These are phyloP conservation scores for Cenchrus fungigraminus DNA, from an alignment of 176 grass and related monocot species.

Conservation along the genomic window DNA sequence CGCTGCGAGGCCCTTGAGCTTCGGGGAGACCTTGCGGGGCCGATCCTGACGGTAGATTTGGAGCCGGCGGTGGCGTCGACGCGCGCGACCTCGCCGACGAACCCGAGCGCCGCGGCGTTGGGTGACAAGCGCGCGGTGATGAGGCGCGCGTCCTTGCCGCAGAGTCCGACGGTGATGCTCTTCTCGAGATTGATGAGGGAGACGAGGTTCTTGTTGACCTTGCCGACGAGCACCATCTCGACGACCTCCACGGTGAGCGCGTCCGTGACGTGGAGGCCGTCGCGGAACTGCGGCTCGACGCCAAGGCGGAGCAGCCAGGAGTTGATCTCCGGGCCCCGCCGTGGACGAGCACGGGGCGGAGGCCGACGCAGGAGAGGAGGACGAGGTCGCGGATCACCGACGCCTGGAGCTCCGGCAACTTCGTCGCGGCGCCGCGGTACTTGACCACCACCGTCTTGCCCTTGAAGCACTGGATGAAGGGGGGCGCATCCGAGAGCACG, in stretches of 20 bases:
- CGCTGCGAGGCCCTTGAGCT: too few relatives aligned
- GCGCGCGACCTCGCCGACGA: constrained; percentile 57
- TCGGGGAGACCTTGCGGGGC: too few relatives aligned
- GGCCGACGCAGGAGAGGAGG: constrained; percentile 73
- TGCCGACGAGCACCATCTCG: constrained; percentile 75
- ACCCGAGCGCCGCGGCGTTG: constrained; percentile 54
- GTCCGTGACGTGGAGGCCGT: constrained; percentile 69
- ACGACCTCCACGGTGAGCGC: constrained; percentile 73
- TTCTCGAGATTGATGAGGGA: constrained; percentile 60
- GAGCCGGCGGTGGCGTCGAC: constrained; percentile 56
- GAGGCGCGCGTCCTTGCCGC: constrained; percentile 77
- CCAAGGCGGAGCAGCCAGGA: constrained; percentile 60
- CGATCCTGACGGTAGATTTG: neutral
- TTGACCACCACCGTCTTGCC: constrained; percentile 83
- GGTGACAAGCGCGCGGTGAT: constrained; percentile 60
- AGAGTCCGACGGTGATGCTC: constrained; percentile 56
- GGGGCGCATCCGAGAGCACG: constrained; percentile 76
- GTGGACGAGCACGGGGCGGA: constrained; percentile 69
- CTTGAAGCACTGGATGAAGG: constrained; percentile 80
- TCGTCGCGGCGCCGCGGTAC: constrained; percentile 77
- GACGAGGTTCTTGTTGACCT: constrained; percentile 75
- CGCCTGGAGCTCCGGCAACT: constrained; percentile 57
- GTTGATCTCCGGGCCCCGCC: constrained; percentile 75
- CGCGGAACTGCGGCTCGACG: constrained; percentile 64
- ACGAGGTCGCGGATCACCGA: constrained; percentile 76